Conservation (phyloP, 1,284 basidiomycete species). For the Sanghuangporus sanghuang region DNA sequence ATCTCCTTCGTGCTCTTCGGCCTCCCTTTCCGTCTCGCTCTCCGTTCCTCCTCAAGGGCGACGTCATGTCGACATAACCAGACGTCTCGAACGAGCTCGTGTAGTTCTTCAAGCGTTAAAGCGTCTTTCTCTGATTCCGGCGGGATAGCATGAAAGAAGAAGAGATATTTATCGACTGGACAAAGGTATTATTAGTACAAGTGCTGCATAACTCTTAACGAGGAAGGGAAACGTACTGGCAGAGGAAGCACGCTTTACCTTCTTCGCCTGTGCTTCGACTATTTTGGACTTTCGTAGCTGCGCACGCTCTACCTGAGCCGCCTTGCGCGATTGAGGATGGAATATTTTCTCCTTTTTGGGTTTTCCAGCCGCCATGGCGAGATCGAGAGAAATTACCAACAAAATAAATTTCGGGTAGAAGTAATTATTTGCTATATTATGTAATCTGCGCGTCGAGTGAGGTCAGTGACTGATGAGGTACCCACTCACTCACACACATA, state of each 20-base stretch:
- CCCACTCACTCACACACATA: neutral
- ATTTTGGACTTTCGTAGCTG: slow-evolving; percentile 72
- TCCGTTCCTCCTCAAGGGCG: slow-evolving; percentile 59
- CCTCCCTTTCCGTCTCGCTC: slow-evolving; percentile 66
- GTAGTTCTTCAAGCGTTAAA: slow-evolving; percentile 64
- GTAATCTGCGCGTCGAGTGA: neutral
- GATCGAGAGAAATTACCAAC: neutral
- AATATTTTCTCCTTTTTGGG: slow-evolving; percentile 70
- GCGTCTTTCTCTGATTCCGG: slow-evolving; percentile 48
- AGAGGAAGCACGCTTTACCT: slow-evolving; percentile 48
- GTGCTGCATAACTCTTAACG: neutral
- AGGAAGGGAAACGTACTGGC: slow-evolving; percentile 39
- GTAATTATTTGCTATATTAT: neutral
- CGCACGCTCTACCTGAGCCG: slow-evolving; percentile 70
- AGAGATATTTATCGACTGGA: slow-evolving; percentile 68
- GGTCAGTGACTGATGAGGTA: neutral
- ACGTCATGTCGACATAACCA: slow-evolving; percentile 75
- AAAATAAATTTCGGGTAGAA: neutral
- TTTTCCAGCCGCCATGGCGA: slow-evolving; percentile 18
- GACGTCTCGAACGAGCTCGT: slow-evolving; percentile 59
- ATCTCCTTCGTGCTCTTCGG: slow-evolving; percentile 70
- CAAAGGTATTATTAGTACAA: neutral
- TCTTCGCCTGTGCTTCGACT: slow-evolving; percentile 47
- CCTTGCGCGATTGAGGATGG: slow-evolving; percentile 79
- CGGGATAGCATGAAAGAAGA: slow-evolving; percentile 76